Conservation (phyloP, 2,329 filamentous ascomycete species). For the Aspergillus brasiliensis region DNA sequence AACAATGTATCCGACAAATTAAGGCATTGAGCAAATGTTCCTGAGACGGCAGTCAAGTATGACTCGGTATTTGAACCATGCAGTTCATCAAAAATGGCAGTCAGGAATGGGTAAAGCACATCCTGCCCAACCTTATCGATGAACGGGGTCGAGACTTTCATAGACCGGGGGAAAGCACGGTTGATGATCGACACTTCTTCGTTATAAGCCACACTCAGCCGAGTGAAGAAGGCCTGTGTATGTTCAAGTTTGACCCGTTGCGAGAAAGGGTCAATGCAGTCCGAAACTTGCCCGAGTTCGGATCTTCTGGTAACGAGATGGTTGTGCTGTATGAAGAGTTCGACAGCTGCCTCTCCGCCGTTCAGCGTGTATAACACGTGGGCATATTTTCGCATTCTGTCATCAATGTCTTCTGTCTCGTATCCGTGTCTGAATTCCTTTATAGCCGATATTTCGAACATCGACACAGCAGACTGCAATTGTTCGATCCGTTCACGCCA, state of each 20-base stretch:
- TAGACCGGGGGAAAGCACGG: conserved; percentile 73
- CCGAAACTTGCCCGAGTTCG: conserved; percentile 71
- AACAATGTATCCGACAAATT: conserved; percentile 73
- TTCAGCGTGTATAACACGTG: conserved; percentile 81
- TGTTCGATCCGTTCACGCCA: conserved; percentile 71
- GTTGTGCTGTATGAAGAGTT: conserved; percentile 87
- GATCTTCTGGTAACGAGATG: conserved; percentile 76
- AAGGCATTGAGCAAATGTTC: conserved; percentile 82
- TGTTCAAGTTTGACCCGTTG: conserved; percentile 77
- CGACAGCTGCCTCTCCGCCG: conserved; percentile 74
- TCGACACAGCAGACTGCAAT: conserved; percentile 70
- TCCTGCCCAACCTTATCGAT: conserved; percentile 82
- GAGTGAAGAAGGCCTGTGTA: conserved; percentile 78
- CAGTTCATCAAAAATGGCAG: conserved; percentile 81
- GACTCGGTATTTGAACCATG: conserved; percentile 73
- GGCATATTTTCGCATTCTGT: conserved; percentile 85
- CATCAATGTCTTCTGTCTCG: conserved; percentile 83
- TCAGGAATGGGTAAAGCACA: conserved; percentile 80
- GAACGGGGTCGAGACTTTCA: conserved; percentile 74
- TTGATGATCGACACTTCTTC: conserved; percentile 81
- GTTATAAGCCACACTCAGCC: conserved; percentile 72
- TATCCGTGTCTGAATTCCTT: conserved; percentile 93
- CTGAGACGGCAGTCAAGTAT: conserved; percentile 84
- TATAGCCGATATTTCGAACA: conserved; percentile 89
- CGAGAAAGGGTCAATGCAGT: conserved; percentile 72